Evolutionary conservation across 768 basidiomycete genomes (phyloP).

Genomic region (Psilocybe cubensis): DNA sequence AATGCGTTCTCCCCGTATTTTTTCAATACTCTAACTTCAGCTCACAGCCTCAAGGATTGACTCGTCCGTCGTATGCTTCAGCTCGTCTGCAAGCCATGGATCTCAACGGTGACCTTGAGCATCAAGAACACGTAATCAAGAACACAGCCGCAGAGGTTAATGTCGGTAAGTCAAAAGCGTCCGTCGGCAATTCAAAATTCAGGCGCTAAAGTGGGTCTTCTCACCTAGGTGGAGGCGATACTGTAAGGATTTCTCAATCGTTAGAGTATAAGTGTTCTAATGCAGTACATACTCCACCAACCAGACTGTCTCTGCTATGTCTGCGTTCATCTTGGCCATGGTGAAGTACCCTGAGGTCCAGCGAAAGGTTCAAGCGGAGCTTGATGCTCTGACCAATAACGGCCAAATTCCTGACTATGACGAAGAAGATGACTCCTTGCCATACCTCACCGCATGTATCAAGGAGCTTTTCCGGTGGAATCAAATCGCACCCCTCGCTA

Average conservation of each 20-base stretch:
- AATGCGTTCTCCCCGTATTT: too few species aligned
- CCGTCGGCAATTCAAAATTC: neutral
- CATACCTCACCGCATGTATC: conserved; percentile 4
- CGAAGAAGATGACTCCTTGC: conserved; percentile 4
- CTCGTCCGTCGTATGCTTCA: conserved; percentile 2
- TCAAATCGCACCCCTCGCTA: conserved; percentile 6
- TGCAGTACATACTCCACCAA: neutral
- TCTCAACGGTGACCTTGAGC: neutral
- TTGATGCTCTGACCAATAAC: neutral
- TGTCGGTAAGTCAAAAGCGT: neutral
- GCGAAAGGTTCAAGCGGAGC: conserved; percentile 4
- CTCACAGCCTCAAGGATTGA: neutral
- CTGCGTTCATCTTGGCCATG: conserved; percentile 5
- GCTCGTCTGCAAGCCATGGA: conserved; percentile 3
- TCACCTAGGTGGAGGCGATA: neutral
- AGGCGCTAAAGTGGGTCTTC: neutral
- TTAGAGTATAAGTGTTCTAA: neutral
- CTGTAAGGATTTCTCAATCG: neutral
- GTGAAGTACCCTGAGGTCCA: conserved; percentile 9
- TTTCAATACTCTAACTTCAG: neutral
- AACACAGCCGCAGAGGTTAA: neutral
- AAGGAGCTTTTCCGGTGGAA: conserved; percentile 11
- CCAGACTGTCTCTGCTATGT: neutral
- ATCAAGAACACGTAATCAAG: conserved; percentile 2
- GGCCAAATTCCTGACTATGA: neutral